A percentile compares a stretch with the other conserved stretches of the same genome.
Conservation (phyloP, 495 filamentous ascomycete genomes). For the Neurospora sp. region DNA sequence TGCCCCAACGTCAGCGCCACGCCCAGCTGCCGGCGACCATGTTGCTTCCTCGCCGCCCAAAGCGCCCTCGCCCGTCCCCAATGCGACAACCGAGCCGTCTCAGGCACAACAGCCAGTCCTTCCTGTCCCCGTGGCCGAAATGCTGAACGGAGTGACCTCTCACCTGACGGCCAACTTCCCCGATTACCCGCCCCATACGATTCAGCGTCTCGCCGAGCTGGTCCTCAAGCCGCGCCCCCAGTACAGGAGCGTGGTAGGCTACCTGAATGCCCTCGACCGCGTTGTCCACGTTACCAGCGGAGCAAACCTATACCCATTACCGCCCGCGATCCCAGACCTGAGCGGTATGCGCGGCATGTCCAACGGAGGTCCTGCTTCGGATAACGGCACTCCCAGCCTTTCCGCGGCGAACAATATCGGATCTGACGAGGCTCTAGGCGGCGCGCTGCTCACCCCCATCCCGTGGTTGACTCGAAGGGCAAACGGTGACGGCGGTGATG, state of each 20-base stretch:
- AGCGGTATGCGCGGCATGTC: conserved; percentile 29
- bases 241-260: conserved; percentile 71
- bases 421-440: conserved; percentile 81
- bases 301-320: conserved; percentile 72
- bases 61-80: not conserved
- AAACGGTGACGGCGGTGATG: conserved; percentile 15
- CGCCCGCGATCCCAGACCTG: conserved; percentile 44
- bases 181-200: conserved; percentile 74
- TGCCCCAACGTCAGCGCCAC: conserved; percentile 16
- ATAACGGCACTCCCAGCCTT: conserved; percentile 25
- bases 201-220: conserved; percentile 91
- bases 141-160: conserved; percentile 55
- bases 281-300: conserved; percentile 85
- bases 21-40: conserved; percentile 7
- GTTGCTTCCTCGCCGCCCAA: conserved; percentile 8
- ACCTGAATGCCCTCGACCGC: conserved; percentile 82
- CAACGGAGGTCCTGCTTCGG: conserved; percentile 51
- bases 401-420: conserved; percentile 38
- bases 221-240: conserved; percentile 64
- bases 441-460: conserved; percentile 87
- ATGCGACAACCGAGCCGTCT: not conserved
- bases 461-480: conserved; percentile 56
- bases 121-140: conserved; percentile 51
- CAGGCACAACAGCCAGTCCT: conserved; percentile 28
- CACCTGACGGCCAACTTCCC: conserved; percentile 61